Evolutionary conservation across 108 stramenopile species (phyloP).

Genomic region (Skeletonema menzelii): DNA sequence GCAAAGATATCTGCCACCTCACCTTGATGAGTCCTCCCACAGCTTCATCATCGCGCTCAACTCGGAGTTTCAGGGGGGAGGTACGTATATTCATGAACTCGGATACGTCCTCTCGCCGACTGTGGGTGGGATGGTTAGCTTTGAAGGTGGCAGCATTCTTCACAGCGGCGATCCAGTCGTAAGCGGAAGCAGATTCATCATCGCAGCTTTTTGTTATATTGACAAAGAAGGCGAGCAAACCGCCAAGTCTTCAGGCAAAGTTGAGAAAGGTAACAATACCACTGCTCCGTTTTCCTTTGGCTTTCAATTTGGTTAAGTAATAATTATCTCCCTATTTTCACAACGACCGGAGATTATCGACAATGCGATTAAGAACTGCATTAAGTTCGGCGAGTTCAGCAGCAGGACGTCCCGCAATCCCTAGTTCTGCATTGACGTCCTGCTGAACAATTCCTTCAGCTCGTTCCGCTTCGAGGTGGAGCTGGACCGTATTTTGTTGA

Average conservation of each 20-base stretch:
- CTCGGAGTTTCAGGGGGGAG: constrained; percentile 82
- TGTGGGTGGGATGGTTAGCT: constrained; percentile 44
- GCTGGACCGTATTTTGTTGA: too few species aligned
- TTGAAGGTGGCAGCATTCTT: constrained; percentile 45
- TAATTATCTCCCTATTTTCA: neutral
- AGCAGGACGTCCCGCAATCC: neutral
- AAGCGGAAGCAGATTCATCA: constrained; percentile 35
- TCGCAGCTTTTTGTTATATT: constrained; percentile 50
- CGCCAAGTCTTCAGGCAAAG: neutral
- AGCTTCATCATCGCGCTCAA: constrained; percentile 91
- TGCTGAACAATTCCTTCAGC: too few species aligned
- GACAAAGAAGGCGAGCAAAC: constrained; percentile 1
- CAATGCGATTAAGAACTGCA: neutral
- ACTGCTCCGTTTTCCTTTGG: neutral
- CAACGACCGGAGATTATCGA: neutral
- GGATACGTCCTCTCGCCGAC: constrained; percentile 30
- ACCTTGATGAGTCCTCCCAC: constrained; percentile 88
- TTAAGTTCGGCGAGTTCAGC: neutral
- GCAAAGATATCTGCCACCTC: constrained; percentile 82
- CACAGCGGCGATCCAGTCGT: constrained; percentile 56
- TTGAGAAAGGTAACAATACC: neutral
- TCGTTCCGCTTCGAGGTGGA: too few species aligned
- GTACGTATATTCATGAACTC: constrained; percentile 71
- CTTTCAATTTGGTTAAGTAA: neutral
- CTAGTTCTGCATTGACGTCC: too few species aligned